A percentile compares a stretch with the other conserved stretches of the same genome.
These are phyloP conservation scores for Cladorrhinum sp. DNA, from an alignment of 2,329 filamentous ascomycete genomes.

Conservation along the genomic window DNA sequence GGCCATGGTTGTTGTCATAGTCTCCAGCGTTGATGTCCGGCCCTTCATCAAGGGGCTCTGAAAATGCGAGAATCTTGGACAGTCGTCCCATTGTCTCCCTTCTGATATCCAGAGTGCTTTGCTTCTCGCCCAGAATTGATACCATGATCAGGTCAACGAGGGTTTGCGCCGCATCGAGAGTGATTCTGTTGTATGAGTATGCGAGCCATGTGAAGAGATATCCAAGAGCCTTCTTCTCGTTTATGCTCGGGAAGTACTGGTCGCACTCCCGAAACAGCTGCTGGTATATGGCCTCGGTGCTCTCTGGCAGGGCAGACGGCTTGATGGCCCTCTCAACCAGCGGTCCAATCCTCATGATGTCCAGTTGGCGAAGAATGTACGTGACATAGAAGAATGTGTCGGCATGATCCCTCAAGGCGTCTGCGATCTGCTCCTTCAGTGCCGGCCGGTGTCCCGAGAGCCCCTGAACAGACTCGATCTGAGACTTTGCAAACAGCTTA, in stretches of 20 bases:
- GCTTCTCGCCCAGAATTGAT: not conserved
- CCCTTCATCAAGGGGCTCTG: not conserved
- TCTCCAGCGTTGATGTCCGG: not conserved
- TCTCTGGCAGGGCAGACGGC: not conserved
- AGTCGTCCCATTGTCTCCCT: not conserved
- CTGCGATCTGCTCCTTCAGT: not conserved
- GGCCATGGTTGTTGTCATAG: not conserved
- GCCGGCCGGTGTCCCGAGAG: not conserved
- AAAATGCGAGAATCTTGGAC: not conserved
- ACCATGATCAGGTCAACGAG: slow-evolving; percentile 1
- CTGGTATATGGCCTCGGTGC: slow-evolving; percentile 3
- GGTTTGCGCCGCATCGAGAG: not conserved
- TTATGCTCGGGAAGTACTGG: not conserved
- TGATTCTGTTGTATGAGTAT: not conserved
- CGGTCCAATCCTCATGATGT: not conserved
- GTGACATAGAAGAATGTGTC: slow-evolving; percentile 6
- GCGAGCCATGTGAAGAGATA: slow-evolving; percentile 9
- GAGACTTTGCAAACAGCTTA: not conserved
- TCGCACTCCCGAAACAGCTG: slow-evolving; percentile 4
- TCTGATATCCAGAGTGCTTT: not conserved
- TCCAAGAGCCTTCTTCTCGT: slow-evolving; percentile 1
- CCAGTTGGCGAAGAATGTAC: slow-evolving; percentile 2
- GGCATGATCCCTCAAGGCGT: not conserved
- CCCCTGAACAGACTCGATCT: not conserved
- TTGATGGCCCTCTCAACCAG: not conserved